Conservation (phyloP, 306 rosid genomes). For the Calophaca sinica region DNA sequence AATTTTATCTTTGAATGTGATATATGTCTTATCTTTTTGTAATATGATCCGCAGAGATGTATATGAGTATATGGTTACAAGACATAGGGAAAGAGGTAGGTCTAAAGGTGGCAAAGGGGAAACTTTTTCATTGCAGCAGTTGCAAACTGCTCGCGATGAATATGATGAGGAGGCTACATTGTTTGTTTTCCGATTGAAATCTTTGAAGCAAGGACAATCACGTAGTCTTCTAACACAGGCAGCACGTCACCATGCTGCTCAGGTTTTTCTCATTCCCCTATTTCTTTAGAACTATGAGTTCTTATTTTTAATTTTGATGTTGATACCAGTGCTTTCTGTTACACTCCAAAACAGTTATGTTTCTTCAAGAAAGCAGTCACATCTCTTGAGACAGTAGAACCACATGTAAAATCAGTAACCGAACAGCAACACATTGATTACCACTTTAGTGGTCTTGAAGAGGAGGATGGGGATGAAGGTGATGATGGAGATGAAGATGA, state of each 20-base stretch:
- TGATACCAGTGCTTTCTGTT: conserved; percentile 44
- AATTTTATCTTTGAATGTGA: conserved; percentile 20
- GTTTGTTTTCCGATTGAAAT: conserved; percentile 93
- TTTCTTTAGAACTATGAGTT: conserved; percentile 25
- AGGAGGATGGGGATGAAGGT: conserved; percentile 66
- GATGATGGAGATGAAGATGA: conserved; percentile 58
- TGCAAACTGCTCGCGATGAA: conserved; percentile 85
- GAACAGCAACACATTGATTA: conserved; percentile 96
- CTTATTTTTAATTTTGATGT: conserved; percentile 27
- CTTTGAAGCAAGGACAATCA: conserved; percentile 96
- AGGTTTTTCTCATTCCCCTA: conserved; percentile 60
- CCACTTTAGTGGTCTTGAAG: conserved; percentile 83
- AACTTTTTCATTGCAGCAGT: conserved; percentile 73
- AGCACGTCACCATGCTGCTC: conserved; percentile 99
- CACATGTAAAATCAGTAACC: conserved; percentile 81
- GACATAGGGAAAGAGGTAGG: conserved; percentile 83
- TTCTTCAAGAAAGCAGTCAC: conserved; percentile 89
- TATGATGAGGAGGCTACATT: conserved; percentile 94
- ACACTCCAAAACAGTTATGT: conserved; percentile 65
- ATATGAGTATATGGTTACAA: conserved; percentile 73
- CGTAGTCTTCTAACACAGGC: conserved; percentile 99
- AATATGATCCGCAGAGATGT: conserved; percentile 73
- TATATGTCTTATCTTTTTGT: conserved; percentile 43
- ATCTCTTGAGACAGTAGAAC: conserved; percentile 88
- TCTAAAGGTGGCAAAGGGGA: conserved; percentile 78